Base-by-base conservation (phyloP, 257 asterid species). In the Cinchona pubescens region DNA sequence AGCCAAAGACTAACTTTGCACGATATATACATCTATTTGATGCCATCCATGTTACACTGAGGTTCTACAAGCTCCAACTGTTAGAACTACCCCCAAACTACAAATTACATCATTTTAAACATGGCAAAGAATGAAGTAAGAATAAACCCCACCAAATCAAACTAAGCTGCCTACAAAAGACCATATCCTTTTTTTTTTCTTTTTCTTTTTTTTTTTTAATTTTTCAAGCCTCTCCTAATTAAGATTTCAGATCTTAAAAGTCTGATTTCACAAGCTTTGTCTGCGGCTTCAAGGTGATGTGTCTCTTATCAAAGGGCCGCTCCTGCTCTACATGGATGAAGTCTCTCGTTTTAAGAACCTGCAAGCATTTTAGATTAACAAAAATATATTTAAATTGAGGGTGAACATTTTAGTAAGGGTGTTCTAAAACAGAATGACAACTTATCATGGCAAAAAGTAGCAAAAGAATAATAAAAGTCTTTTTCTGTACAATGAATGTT, bases 331-430 rank as follows among this genome's bases (percentile, higher is more conserved):
- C 96, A 25, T 91, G 90, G 81, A 89, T 74, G 84, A 82, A 91
- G 79, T 89, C 96, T 85, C 88, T 85, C 45, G 96, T 91, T 81
- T 87, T 89, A 11, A 91, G 88, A 74, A 91, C 96, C 94, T 91
- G 87, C 7, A 18, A 19, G 23, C 29, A 56, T 58, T 53, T 56
- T 25, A 34, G 35, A 25, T 15, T 45, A 71, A 55, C 69, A n/a
- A 21, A 71, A 14, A 56, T 15, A 56, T n/a, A n/a, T n/a, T n/a
- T n/a, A 27, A 27, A 8, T 15, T 27, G 45, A 38, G 2, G 30
- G 35, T 16, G 3, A 37, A 37, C 37, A 66, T 23, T 16, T 65
- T 40, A 23, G 34, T 11, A 40, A 66, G 12, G 16, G 4, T 2
- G 16, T 9, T 25, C 4, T 27, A 59, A 25, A 27, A 27, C 2